These are phyloP conservation scores for Pseudocercospora ulei DNA, from an alignment of 2,329 filamentous ascomycete genomes.

Conservation along the genomic window DNA sequence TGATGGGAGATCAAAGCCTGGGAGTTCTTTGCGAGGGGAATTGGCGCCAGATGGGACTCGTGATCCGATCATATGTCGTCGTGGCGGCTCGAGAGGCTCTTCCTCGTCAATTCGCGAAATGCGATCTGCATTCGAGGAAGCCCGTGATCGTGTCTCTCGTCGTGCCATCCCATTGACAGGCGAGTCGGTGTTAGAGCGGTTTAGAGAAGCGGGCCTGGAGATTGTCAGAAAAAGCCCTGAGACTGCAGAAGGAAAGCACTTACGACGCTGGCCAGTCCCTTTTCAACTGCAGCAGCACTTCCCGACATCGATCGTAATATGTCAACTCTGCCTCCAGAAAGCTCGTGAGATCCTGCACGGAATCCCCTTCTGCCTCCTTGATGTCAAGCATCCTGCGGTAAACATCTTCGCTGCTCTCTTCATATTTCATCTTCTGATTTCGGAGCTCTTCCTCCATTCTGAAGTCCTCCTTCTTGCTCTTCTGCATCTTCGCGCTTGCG, in stretches of 20 bases:
- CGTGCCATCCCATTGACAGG: conserved; percentile 25
- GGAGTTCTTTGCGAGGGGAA: conserved; percentile 37
- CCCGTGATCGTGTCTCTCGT: conserved; percentile 45
- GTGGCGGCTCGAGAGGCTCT: conserved; percentile 45
- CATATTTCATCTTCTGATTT: conserved; percentile 86
- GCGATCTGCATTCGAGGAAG: conserved; percentile 50
- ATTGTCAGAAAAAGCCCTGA: background rate
- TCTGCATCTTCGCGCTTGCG: conserved; percentile 80
- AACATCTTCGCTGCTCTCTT: conserved; percentile 89
- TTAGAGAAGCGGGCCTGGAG: conserved; percentile 18
- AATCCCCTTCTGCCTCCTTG: conserved; percentile 80
- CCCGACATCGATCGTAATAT: conserved; percentile 82
- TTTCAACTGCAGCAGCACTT: conserved; percentile 64
- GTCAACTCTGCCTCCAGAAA: conserved; percentile 84
- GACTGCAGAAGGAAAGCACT: conserved; percentile 35
- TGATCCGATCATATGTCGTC: conserved; percentile 48
- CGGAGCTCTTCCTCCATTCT: conserved; percentile 85
- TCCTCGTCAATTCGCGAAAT: conserved; percentile 48
- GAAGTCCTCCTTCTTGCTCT: conserved; percentile 88
- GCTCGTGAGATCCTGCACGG: conserved; percentile 63
- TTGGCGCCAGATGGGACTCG: conserved; percentile 35
- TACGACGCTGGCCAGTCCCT: conserved; percentile 55
- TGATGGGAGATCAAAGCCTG: conserved; percentile 38
- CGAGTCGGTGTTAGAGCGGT: conserved; percentile 26
- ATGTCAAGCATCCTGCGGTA: conserved; percentile 90